phyloP scores from a whole-genome alignment of 2,329 filamentous ascomycete species.

The Diaporthe batatas region DNA sequence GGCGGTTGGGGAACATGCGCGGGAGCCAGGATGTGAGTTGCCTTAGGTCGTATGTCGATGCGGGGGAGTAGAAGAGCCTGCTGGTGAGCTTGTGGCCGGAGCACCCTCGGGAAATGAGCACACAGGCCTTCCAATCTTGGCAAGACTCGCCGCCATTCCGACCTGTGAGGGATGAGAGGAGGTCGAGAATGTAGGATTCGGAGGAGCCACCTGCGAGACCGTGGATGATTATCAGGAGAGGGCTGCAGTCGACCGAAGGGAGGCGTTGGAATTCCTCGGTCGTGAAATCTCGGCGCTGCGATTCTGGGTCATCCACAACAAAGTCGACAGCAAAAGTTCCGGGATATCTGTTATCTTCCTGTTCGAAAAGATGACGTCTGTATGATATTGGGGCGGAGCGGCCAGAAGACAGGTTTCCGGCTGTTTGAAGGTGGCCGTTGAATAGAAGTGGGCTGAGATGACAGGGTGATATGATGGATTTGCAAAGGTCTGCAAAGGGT shows the following conservation, averaged over 20 bases:
- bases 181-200: not conserved
- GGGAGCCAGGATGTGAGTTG: not conserved
- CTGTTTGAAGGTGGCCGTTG: not conserved
- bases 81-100: conserved; percentile 2
- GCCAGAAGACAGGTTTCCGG: not conserved
- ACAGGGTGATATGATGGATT: not conserved
- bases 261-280: not conserved
- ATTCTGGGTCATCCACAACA: not conserved
- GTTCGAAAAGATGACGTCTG: not conserved
- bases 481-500: conserved; percentile 6
- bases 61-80: not conserved
- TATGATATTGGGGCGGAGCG: not conserved
- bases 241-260: not conserved
- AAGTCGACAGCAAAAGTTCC: not conserved
- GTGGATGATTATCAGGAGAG: conserved; percentile 3
- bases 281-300: not conserved
- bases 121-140: not conserved
- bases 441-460: not conserved
- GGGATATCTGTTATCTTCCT: not conserved
- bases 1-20: not conserved
- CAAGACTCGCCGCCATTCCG: not conserved
- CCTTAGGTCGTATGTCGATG: not conserved
- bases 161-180: not conserved
- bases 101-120: conserved; percentile 1
- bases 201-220: not conserved